These are phyloP conservation scores for Colletotrichum lupini DNA, from an alignment of 2,329 filamentous ascomycete genomes.

Conservation along the genomic window DNA sequence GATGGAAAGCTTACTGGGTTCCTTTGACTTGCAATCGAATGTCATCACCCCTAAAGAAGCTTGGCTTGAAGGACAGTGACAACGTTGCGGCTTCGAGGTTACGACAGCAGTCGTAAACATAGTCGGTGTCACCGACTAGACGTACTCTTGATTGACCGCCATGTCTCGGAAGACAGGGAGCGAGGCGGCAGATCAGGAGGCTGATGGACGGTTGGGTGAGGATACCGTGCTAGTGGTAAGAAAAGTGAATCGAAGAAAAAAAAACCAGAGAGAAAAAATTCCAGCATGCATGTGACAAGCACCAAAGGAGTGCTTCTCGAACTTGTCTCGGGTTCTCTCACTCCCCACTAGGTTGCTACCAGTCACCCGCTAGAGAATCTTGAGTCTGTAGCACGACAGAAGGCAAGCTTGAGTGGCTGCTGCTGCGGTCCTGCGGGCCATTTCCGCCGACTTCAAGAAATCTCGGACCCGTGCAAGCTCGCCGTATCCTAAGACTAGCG, in stretches of 20 bases:
- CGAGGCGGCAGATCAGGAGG: constrained; percentile 7
- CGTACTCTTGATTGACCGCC: constrained; percentile 21
- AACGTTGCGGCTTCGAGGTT: background rate
- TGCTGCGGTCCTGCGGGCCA: background rate
- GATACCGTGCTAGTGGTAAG: background rate
- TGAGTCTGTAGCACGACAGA: background rate
- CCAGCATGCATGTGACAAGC: constrained; percentile 24
- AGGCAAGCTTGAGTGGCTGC: background rate
- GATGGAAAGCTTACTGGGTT: background rate
- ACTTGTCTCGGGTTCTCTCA: background rate
- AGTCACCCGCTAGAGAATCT: background rate
- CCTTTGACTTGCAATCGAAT: background rate
- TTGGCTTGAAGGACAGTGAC: constrained; percentile 7
- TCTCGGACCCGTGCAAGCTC: background rate
- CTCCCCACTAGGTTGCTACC: background rate
- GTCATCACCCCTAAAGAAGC: background rate
- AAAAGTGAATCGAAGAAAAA: background rate
- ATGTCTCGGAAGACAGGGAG: constrained; percentile 31
- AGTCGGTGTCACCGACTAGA: constrained; percentile 24
- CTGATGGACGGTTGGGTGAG: constrained; percentile 4
- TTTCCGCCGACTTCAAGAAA: constrained; percentile 8
- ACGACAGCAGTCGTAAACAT: constrained; percentile 1
- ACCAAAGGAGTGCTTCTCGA: background rate
- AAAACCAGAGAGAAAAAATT: background rate
- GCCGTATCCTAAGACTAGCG: background rate